phyloP scores from a whole-genome alignment of 1,139 yeast species.

The Nakaseomyces glabratus region DNA sequence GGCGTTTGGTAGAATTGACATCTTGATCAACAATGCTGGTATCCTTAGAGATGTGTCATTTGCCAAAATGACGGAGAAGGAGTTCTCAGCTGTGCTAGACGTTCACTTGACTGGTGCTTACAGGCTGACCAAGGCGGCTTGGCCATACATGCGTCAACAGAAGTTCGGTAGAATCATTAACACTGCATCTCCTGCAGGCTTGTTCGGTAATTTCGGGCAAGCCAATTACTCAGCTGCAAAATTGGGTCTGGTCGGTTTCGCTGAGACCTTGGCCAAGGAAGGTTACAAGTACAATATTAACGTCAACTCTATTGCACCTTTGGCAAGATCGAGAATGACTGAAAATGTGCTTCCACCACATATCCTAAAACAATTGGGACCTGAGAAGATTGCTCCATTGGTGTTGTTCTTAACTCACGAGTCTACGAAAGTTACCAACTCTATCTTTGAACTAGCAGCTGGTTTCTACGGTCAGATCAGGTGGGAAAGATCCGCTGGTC shows the following conservation, averaged over 20 bases:
- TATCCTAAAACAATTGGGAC: constrained; percentile 67
- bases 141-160: constrained; percentile 85
- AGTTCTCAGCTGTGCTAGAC: constrained; percentile 69
- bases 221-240: constrained; percentile 94
- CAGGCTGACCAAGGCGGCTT: constrained; percentile 80
- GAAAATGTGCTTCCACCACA: constrained; percentile 83
- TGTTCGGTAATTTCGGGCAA: constrained; percentile 96
- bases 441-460: constrained; percentile 87
- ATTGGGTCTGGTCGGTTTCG: constrained; percentile 79
- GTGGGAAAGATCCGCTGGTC: constrained; percentile 93
- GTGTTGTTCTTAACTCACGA: constrained; percentile 76
- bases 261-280: constrained; percentile 92
- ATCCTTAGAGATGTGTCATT: constrained; percentile 60
- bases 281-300: constrained; percentile 77
- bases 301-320: constrained; percentile 84
- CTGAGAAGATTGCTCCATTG: constrained; percentile 85
- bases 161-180: constrained; percentile 80
- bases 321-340: constrained; percentile 95
- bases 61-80: constrained; percentile 74
- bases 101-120: constrained; percentile 89
- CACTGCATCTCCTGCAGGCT: constrained; percentile 94
- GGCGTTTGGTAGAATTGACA: constrained; percentile 81
- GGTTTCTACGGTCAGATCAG: constrained; percentile 87
- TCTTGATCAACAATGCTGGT: constrained; percentile 90
- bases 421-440: constrained; percentile 48